Evolutionary conservation across 768 basidiomycete genomes (phyloP).

Genomic region (Hemileccinum rubropunctum): DNA sequence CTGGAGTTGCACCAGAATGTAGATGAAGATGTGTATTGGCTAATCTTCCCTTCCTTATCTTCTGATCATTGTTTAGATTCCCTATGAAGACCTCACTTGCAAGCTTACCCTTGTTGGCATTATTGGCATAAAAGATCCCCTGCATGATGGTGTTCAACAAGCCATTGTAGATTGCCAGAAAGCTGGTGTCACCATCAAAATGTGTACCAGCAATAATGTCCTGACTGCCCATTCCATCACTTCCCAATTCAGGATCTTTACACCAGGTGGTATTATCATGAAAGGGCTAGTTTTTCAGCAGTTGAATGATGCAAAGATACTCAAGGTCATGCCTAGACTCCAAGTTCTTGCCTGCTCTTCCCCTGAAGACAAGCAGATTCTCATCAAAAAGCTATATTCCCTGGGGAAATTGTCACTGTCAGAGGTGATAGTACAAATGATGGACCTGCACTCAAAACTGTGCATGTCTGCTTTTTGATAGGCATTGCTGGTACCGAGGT

Average conservation of each 20-base stretch:
- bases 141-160: constrained; percentile 84
- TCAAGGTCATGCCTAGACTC: constrained; percentile 84
- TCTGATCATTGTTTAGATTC: constrained; percentile 43
- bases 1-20: constrained; percentile 36
- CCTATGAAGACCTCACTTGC: constrained; percentile 63
- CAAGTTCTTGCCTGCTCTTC: constrained; percentile 98
- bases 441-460: constrained; percentile 92
- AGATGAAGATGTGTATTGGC: constrained; percentile 52
- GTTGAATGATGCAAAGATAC: constrained; percentile 64
- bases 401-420: constrained; percentile 93
- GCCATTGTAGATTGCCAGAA: constrained; percentile 85
- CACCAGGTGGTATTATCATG: constrained; percentile 93
- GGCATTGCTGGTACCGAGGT: constrained; percentile 96
- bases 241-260: constrained; percentile 93
- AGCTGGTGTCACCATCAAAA: constrained; percentile 93
- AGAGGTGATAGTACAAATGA: constrained; percentile 99
- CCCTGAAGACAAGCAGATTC: constrained; percentile 92
- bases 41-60: neutral
- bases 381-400: constrained; percentile 83
- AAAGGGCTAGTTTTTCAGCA: constrained; percentile 93
- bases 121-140: constrained; percentile 94
- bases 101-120: constrained; percentile 87
- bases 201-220: constrained; percentile 98
- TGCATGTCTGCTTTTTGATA: constrained; percentile 97
- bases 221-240: constrained; percentile 96